phyloP scores from a whole-genome alignment of 2,329 filamentous ascomycete genomes.

The Penicillium aurantiogriseum region DNA sequence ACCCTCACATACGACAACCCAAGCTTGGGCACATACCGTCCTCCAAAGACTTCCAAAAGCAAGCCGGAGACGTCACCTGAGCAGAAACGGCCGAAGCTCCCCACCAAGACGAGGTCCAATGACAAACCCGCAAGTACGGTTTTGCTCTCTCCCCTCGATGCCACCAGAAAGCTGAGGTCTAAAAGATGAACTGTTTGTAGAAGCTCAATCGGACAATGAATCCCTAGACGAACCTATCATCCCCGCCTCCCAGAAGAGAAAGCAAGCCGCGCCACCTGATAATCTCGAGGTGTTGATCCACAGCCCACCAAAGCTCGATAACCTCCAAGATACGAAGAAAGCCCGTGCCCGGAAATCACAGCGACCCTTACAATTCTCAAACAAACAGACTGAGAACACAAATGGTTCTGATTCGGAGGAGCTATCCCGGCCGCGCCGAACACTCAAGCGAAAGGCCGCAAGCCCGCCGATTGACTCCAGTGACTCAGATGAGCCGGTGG shows the following conservation, averaged over 20 bases:
- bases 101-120: not conserved
- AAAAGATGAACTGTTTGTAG: not conserved
- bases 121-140: not conserved
- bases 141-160: not conserved
- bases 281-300: not conserved
- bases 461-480: conserved; percentile 26
- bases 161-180: not conserved
- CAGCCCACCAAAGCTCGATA: not conserved
- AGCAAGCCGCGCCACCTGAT: not conserved
- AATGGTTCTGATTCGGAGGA: conserved; percentile 14
- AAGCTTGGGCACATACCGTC: conserved; percentile 18
- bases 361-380: not conserved
- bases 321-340: not conserved
- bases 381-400: not conserved
- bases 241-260: conserved; percentile 10
- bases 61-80: not conserved
- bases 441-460: conserved; percentile 30
- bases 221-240: conserved; percentile 15
- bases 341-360: not conserved
- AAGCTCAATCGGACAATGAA: not conserved
- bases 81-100: not conserved
- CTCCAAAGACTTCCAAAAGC: conserved; percentile 4
- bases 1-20: conserved; percentile 36
- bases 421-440: conserved; percentile 24
- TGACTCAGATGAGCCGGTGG: conserved; percentile 28